These are phyloP conservation scores for Ogataea paraovalis DNA, from an alignment of 805 yeast species.

Conservation along the genomic window DNA sequence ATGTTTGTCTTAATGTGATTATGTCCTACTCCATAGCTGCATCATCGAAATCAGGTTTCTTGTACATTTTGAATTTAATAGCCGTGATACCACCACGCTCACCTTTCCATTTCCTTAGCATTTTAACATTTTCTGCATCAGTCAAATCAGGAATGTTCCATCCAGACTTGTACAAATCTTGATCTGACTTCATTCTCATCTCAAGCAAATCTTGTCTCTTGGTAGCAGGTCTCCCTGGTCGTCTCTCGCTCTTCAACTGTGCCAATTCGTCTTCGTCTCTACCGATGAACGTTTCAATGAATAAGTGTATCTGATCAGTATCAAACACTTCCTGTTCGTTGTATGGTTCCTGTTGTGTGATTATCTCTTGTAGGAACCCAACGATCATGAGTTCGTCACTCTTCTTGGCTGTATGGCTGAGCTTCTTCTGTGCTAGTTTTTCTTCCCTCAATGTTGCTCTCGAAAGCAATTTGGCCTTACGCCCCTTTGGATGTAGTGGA, in stretches of 20 bases:
- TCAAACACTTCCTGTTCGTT: slow-evolving; percentile 41
- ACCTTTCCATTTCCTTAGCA: slow-evolving; percentile 75
- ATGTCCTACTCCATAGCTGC: no score
- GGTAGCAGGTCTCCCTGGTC: slow-evolving; percentile 85
- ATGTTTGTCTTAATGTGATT: no score
- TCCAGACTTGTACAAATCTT: slow-evolving; percentile 64
- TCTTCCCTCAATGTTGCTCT: slow-evolving; percentile 84
- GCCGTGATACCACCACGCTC: slow-evolving; percentile 71
- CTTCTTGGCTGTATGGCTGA: slow-evolving; percentile 53
- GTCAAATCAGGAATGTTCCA: slow-evolving; percentile 67
- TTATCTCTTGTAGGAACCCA: slow-evolving; percentile 57
- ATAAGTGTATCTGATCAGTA: slow-evolving; percentile 53
- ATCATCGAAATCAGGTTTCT: slow-evolving; percentile 18
- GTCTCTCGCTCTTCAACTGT: slow-evolving; percentile 55
- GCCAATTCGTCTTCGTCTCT: slow-evolving; percentile 76
- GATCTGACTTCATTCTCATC: slow-evolving; percentile 57
- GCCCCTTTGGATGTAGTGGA: slow-evolving; percentile 78
- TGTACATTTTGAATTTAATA: slow-evolving; percentile 45
- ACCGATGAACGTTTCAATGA: slow-evolving; percentile 57
- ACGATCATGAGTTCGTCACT: slow-evolving; percentile 57
- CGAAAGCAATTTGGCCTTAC: slow-evolving; percentile 79
- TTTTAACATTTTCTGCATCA: slow-evolving; percentile 52
- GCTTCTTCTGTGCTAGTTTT: slow-evolving; percentile 59
- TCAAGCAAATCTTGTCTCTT: slow-evolving; percentile 66
- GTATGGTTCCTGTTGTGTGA: slow-evolving; percentile 34